Evolutionary conservation across 176 grass and related monocot genomes (phyloP), one percentile per base, ranked within the genome.

Genomic region (Oryza longistaminata): DNA sequence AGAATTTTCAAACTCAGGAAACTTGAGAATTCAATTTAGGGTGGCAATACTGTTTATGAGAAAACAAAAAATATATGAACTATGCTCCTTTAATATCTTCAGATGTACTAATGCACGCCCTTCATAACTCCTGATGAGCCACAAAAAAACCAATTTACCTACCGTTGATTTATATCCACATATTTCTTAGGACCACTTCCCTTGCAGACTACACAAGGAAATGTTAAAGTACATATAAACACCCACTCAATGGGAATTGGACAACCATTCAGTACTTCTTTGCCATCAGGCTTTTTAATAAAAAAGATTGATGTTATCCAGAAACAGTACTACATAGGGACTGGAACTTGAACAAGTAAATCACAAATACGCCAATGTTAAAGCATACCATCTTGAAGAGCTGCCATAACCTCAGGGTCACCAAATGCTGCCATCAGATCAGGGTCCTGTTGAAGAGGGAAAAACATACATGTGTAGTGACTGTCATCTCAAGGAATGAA

Each of bases 391-490:
- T 95, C 95, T 93, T 97, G 95, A 73, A 98, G 89, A 66, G 95
- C 95, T 43, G 85, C 87, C 93, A 93, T 97, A 27, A 95, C 79
- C 89, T 98, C 95, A 35, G 93, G 95, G 71, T 98, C 95, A 81
- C 91, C 70, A 44, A 98, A 93, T 48, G 90, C 92, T 58, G 93
- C 68, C 95, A 95, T 98, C 72, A 95, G 85, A 34, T 95, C 93
- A 76, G 95, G 93, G 80, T 98, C 91, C 93, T 98, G 81, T 85
- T 83, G 48, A 43, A 69, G 10, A 88, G 85, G 75, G 35, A 67
- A 40, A 40, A 42, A 87, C 35, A 89, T 5, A 89, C 11, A 27
- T 76, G 19, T 35, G 13, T 42, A 76, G 34, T 21, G 5, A 9
- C 37, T 68, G 2, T 10, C 40, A 71, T 71, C 25, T 72, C 5